Evolutionary conservation across 2,329 filamentous ascomycete genomes (phyloP), one percentile per base, ranked within the genome.

Genomic region (Hymenotorrendiella dingleyae): DNA sequence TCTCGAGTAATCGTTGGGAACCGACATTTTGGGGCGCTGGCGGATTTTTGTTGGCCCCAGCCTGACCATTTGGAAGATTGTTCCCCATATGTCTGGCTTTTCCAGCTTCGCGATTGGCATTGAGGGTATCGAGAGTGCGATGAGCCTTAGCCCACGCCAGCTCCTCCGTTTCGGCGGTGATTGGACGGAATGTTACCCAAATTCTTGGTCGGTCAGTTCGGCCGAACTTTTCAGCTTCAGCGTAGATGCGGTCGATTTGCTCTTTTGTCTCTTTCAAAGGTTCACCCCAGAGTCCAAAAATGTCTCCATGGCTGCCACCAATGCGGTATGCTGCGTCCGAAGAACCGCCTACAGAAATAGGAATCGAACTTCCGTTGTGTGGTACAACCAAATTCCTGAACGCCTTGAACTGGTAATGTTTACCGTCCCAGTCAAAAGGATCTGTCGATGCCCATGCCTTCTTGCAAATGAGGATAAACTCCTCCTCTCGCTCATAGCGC

Each of bases 121-220:
- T 71, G 32, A 80, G 62, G 1, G 64, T 60, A 16, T 77, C 74
- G 0, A 80, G 67, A 0, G 70, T 79, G 20, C 65, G 65, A 56
- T 80, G 68, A 3, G 77, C 77, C 62, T 80, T 80, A 3, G 65
- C 67, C 77, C 77, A 81, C 1, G 77, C 77, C 6, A 80, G 65
- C 16, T 80, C 76, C 11, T 80, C 76, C 0, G 76, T 80, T 61
- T 80, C 76, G 0, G 76, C 76, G 0, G 71, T 53, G 45, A 81
- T 80, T 3, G 77, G 77, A 2, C 77, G 68, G 68, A 80, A 80
- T 0, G 77, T 80, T 1, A 81, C 77, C 77, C 77, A 81, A 53
- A 81, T 80, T 4, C 74, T 63, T 6, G 77, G 77, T 0, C 70
- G 62, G 48, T 80, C 42, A 11, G 60, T 38, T 2, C 77, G 69